Percentiles rank a stretch among this genome's conserved stretches.
phyloP scores from a whole-genome alignment of 83 land plant genomes.

The Larix sibirica region DNA sequence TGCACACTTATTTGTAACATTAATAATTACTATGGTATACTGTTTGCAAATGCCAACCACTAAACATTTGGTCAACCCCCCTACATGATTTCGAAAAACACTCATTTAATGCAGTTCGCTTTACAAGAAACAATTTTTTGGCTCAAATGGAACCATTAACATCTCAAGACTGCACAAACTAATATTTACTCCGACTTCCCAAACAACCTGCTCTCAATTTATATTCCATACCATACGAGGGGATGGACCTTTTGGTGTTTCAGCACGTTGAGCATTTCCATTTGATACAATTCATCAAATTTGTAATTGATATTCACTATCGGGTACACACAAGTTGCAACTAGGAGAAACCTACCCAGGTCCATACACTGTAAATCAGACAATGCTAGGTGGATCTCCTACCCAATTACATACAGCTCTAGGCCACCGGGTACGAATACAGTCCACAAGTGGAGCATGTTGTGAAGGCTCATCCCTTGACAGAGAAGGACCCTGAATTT shows the following conservation, averaged over 20 bases:
- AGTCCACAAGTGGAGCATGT: slow-evolving; percentile 95
- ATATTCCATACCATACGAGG: neutral
- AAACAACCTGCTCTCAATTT: neutral
- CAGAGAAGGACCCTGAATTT: slow-evolving; percentile 29
- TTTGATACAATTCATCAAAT: neutral
- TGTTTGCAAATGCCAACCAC: neutral
- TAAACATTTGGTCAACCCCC: neutral
- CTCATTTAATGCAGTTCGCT: neutral
- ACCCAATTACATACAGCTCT: slow-evolving; percentile 90
- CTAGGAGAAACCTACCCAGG: neutral
- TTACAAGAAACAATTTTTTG: slow-evolving; percentile 4
- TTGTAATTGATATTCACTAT: neutral
- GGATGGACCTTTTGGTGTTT: neutral
- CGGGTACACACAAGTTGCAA: neutral
- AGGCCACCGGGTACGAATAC: slow-evolving; percentile 96
- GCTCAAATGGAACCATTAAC: neutral
- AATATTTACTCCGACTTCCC: neutral
- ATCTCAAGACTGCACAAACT: neutral
- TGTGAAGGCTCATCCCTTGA: slow-evolving; percentile 60
- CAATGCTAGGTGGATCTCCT: slow-evolving; percentile 96
- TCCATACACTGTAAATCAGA: slow-evolving; percentile 28
- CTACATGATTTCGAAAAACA: neutral
- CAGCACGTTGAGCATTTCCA: neutral
- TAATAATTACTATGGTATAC: neutral
- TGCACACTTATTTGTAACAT: too few relatives aligned